Evolutionary conservation across 805 yeast species (phyloP).

Genomic region (Cyberlindnera meyerae): DNA sequence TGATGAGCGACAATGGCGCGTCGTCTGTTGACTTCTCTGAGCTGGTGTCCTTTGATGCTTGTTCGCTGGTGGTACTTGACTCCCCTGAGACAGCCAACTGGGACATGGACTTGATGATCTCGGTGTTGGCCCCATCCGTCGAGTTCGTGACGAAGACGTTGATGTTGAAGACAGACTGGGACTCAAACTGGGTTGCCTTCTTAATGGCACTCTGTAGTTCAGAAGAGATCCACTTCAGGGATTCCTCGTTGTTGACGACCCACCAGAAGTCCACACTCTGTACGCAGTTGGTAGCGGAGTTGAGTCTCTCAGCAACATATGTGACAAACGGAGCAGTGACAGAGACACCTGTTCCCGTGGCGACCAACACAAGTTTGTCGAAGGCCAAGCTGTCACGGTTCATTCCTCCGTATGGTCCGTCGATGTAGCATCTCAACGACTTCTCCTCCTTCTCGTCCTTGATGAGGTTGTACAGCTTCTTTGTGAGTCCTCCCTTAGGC

Average conservation of each 20-base stretch:
- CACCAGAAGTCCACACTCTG: constrained; percentile 38
- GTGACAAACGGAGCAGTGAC: constrained; percentile 42
- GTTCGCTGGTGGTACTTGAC: too few relatives aligned
- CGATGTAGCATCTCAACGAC: constrained; percentile 35
- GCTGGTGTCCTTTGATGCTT: too few relatives aligned
- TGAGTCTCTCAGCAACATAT: constrained; percentile 16
- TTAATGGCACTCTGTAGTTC: constrained; percentile 27
- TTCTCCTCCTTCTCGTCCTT: constrained; percentile 26
- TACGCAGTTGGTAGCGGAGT: constrained; percentile 16
- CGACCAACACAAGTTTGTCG: constrained; percentile 36
- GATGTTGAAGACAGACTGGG: constrained; percentile 6
- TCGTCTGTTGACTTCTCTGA: too few relatives aligned
- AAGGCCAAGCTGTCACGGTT: constrained; percentile 41
- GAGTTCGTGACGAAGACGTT: constrained; percentile 30
- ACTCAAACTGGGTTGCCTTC: not conserved
- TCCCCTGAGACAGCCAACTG: too few relatives aligned
- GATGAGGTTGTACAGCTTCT: constrained; percentile 25
- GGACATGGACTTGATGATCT: not conserved
- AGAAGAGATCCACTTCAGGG: constrained; percentile 36
- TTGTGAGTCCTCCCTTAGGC: constrained; percentile 45
- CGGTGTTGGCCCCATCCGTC: constrained; percentile 9
- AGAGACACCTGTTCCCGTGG: constrained; percentile 51
- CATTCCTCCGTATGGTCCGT: constrained; percentile 58
- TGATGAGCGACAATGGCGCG: constrained; percentile 1
- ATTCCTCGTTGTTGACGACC: constrained; percentile 34